A percentile compares a stretch with the other conserved stretches of the same genome.
These are phyloP conservation scores for Camellia japonica DNA, from an alignment of 148 eudicot species.

Conservation along the genomic window DNA sequence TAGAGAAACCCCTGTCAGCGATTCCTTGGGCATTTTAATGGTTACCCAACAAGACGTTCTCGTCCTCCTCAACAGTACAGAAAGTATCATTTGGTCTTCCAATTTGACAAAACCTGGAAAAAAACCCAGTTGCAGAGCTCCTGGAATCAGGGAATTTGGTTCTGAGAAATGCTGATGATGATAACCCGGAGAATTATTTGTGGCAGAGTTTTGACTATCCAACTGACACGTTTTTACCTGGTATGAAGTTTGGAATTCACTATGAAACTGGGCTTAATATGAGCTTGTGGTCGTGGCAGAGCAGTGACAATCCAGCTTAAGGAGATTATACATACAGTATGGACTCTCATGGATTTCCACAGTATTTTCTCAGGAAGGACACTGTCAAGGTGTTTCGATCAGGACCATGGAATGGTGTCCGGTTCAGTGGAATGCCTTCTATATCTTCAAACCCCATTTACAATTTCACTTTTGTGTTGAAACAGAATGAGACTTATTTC, in stretches of 20 bases:
- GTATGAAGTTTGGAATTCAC: conserved; percentile 35
- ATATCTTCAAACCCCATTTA: conserved; percentile 13
- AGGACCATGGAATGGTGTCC: conserved; percentile 29
- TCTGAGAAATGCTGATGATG: conserved; percentile 10
- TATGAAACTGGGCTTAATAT: conserved; percentile 8
- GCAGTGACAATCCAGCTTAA: conserved; percentile 25
- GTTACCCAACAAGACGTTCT: neutral
- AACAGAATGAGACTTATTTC: conserved; percentile 16
- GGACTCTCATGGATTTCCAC: conserved; percentile 28
- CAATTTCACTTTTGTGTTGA: conserved; percentile 3
- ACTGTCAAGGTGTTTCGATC: neutral
- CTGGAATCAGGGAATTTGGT: conserved; percentile 41
- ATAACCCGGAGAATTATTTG: conserved; percentile 4
- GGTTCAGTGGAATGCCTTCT: conserved; percentile 13
- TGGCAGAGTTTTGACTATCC: conserved; percentile 49
- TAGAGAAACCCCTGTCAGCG: conserved; percentile 12
- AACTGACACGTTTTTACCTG: conserved; percentile 24
- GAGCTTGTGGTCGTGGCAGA: conserved; percentile 24
- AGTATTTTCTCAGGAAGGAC: conserved; percentile 7
- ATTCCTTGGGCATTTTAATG: neutral
- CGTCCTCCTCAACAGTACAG: conserved; percentile 3
- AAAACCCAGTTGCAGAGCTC: conserved; percentile 28
- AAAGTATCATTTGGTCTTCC: conserved; percentile 11
- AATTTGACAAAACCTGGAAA: neutral
- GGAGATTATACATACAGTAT: conserved; percentile 16